Evolutionary conservation across 2,329 filamentous ascomycete species (phyloP), one percentile per base, ranked within the genome.

Genomic region (Microcera coccophila): DNA sequence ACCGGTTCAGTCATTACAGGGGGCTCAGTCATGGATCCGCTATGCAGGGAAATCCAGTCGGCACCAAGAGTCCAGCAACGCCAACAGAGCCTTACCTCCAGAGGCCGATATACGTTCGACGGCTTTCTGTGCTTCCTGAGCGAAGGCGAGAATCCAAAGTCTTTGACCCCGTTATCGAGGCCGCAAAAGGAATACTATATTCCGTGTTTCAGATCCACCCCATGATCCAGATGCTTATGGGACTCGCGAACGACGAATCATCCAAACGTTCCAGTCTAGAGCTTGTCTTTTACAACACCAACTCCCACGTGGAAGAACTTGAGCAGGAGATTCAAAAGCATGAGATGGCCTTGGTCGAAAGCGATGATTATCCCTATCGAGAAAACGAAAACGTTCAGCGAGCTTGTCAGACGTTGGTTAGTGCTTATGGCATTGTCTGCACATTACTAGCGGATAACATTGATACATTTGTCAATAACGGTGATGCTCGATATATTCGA

Each of bases 21-120:
- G 81, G 81, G 12, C 67, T 84, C 28, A 84, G 81, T 49, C 80
- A 84, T 50, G 81, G 81, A n/a, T 84, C 81, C 21, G 82, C 81
- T 5, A 83, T 84, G 77, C 77, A 79, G 47, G 75, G 73, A 16
- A 69, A 66, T 26, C 63, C 68, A n/a, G 56, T 61, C 29, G 54
- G 54, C 2, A 64, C 60, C 20, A 72, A 74, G 48, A 82, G 78
- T 51, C 79, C 80, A n/a, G 69, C 70, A 19, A 82, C 78, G 44
- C 79, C 79, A 11, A 76, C 76, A 20, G 80, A 84, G 34, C 69
- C 75, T 2, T 70, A 72, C 20, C 67, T 77, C 12, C 74, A 79
- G 50, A 75, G 79, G 17, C 78, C 80, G 3, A 74, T 81, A 41
- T 84, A 84, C 52, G 78, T 84, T 18, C 73, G 81, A 20, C 73